Evolutionary conservation across 352 stramenopile genomes (phyloP), one percentile per base, ranked within the genome.

Genomic region (Globisporangium solare): DNA sequence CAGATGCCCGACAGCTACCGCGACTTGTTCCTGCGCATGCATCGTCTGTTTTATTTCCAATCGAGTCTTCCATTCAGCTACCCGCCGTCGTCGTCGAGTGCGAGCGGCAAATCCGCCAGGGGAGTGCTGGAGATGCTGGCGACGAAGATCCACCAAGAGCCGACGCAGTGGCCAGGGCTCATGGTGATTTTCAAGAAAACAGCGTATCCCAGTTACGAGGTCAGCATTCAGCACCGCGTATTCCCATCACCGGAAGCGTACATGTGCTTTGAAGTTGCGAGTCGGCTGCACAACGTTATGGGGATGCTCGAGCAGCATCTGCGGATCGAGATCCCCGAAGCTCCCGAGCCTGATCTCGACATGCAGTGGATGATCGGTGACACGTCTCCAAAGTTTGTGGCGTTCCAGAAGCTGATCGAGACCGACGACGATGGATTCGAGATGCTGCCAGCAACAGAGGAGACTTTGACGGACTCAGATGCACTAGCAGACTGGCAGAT

Each of bases 121-220:
- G 57, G 66, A 10, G 27, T 78, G 0, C 50, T 84, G 40, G 55
- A 42, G 6, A 17, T 68, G 47, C 73, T 70, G 10, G 42, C 56
- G 17, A 48, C 62, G 14, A 79, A 71, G 37, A n/a, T 77, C 20
- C 55, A 68, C 0, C 56, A 81, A 22, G 71, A 86, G 31, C 65
- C 75, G 20, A 81, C 66, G n/a, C 70, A 79, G 46, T 92, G 81
- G 83, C 83, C 83, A 6, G 83, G 83, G 0, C 51, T 94, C 32
- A 71, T 94, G 52, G 76, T 85, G 18, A 74, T 80, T 43, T 92
- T 93, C 63, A 79, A 80, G 41, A 87, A 89, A 58, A 56, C 85
- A 1, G 56, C 61, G 47, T 93, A 89, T 53, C 79, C 78, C 4
- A 50, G 56, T 35, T 89, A 90, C 58, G 49, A 64, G 50, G 61